Conservation (phyloP, 352 stramenopile species). For the Blastocystis sp. region DNA sequence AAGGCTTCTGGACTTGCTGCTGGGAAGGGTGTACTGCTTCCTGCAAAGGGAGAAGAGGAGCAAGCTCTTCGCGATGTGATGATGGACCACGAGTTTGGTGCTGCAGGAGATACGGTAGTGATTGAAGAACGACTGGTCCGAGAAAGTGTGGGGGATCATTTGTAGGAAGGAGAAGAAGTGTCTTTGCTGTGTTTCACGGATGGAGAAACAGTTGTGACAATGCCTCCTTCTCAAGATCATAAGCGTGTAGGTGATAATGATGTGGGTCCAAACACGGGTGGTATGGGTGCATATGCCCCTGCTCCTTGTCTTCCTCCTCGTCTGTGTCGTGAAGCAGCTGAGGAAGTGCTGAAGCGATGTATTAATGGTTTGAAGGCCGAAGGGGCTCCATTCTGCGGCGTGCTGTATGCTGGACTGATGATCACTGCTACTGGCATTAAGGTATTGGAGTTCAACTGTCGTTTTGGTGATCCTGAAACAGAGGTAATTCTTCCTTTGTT, state of each 20-base stretch:
- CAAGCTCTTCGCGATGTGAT: slow-evolving; percentile 89
- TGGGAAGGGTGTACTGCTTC: slow-evolving; percentile 96
- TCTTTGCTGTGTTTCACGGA: slow-evolving; percentile 95
- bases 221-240: slow-evolving; percentile 96
- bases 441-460: slow-evolving; percentile 98
- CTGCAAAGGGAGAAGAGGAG: slow-evolving; percentile 85
- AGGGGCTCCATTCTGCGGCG: slow-evolving; percentile 93
- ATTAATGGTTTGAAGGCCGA: slow-evolving; percentile 85
- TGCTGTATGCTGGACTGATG: slow-evolving; percentile 99
- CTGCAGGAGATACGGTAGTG: slow-evolving; percentile 88
- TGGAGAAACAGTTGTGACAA: slow-evolving; percentile 87
- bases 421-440: slow-evolving; percentile 79
- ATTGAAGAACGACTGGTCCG: slow-evolving; percentile 96
- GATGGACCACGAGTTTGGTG: slow-evolving; percentile 91
- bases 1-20: slow-evolving; percentile 98
- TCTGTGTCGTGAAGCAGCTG: slow-evolving; percentile 86
- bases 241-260: slow-evolving; percentile 96
- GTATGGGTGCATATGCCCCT: slow-evolving; percentile 97
- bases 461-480: slow-evolving; percentile 98
- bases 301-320: slow-evolving; percentile 88
- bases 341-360: slow-evolving; percentile 73
- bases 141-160: slow-evolving; percentile 22
- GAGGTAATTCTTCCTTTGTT: slow-evolving; percentile 95
- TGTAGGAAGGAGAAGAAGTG: slow-evolving; percentile 80
- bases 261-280: slow-evolving; percentile 92